phyloP scores from a whole-genome alignment of 495 filamentous ascomycete species.

The Hypoxylon fragiforme region DNA sequence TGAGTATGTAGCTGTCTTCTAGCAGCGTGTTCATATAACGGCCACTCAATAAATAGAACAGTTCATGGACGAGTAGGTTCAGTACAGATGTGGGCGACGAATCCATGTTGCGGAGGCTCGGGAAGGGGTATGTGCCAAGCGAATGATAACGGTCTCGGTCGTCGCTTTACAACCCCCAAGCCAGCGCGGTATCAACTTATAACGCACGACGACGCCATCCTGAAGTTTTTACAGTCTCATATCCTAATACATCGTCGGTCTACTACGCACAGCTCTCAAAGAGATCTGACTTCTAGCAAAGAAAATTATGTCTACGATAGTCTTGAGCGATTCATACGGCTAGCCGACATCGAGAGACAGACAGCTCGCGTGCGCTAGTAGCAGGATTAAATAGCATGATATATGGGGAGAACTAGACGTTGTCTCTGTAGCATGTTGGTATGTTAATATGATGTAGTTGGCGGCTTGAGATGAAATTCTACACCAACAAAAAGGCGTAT shows the following conservation, averaged over 20 bases:
- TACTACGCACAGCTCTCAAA: too few relatives aligned
- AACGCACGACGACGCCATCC: background rate
- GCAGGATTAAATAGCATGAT: background rate
- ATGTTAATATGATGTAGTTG: too few relatives aligned
- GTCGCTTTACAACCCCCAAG: background rate
- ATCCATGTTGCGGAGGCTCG: slow-evolving; percentile 1
- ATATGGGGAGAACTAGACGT: slow-evolving; percentile 5
- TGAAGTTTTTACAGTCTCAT: too few relatives aligned
- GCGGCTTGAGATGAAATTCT: background rate
- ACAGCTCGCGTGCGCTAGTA: background rate
- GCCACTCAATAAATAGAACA: slow-evolving; percentile 10
- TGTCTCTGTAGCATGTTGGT: background rate
- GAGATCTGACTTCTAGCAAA: background rate
- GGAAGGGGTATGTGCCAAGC: background rate
- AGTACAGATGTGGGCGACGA: background rate
- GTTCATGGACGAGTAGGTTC: slow-evolving; percentile 13
- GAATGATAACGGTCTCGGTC: background rate
- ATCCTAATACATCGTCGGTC: too few relatives aligned
- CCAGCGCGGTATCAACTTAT: slow-evolving; percentile 13
- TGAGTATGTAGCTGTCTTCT: slow-evolving; percentile 18
- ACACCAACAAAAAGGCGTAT: slow-evolving; percentile 3
- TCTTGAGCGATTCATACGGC: slow-evolving; percentile 1
- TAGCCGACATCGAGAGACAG: slow-evolving; percentile 11
- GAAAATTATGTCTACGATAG: slow-evolving; percentile 8
- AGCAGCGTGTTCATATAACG: slow-evolving; percentile 4